phyloP scores from a whole-genome alignment of 495 filamentous ascomycete genomes.

The Podospora anserina region DNA sequence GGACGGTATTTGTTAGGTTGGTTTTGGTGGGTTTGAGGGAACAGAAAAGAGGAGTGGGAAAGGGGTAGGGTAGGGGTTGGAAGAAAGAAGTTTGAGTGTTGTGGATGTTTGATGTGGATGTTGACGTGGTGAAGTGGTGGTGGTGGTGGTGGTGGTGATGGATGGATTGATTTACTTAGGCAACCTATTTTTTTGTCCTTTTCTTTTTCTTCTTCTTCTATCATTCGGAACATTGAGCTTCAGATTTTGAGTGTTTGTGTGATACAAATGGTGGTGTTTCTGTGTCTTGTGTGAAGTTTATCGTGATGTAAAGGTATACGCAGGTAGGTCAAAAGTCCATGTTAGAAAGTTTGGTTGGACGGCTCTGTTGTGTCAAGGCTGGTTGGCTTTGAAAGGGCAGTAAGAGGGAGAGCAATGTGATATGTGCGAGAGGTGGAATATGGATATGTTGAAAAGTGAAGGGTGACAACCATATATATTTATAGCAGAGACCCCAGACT shows the following conservation, averaged over 20 bases:
- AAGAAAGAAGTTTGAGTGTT: neutral
- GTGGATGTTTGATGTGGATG: too few relatives aligned
- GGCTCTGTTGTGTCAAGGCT: too few relatives aligned
- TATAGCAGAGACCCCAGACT: too few relatives aligned
- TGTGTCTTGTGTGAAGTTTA: neutral
- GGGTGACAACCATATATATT: too few relatives aligned
- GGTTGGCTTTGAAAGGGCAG: too few relatives aligned
- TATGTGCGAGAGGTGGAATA: too few relatives aligned
- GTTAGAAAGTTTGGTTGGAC: too few relatives aligned
- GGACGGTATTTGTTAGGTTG: neutral
- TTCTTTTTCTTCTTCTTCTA: conserved; percentile 10
- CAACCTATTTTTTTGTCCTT: conserved; percentile 13
- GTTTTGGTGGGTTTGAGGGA: neutral
- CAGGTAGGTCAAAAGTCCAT: too few relatives aligned
- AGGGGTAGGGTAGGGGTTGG: conserved; percentile 2
- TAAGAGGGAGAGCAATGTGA: too few relatives aligned
- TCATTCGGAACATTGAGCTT: conserved; percentile 8
- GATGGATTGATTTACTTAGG: conserved; percentile 4
- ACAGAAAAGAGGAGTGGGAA: neutral
- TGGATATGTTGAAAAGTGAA: too few relatives aligned
- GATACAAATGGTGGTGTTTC: neutral
- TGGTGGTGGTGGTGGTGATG: neutral
- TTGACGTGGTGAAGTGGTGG: too few relatives aligned
- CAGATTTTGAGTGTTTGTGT: conserved; percentile 6
- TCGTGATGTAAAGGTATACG: too few relatives aligned